phyloP scores from a whole-genome alignment of 208 protist genomes.

The Leishmania tropica region DNA sequence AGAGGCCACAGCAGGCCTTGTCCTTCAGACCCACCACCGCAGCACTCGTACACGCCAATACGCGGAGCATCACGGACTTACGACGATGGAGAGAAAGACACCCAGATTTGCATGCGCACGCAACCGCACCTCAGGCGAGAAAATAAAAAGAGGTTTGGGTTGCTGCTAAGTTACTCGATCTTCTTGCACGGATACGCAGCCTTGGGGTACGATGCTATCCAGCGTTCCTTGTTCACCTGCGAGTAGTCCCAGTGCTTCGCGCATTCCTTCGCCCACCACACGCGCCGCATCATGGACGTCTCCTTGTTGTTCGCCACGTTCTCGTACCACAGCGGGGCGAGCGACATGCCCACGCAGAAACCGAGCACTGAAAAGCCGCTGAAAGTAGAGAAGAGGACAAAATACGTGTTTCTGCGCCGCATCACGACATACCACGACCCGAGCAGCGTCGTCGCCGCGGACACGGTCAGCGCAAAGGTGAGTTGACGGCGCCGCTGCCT shows the following conservation, averaged over 20 bases:
- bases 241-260: slow-evolving; percentile 91
- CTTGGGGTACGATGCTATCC: slow-evolving; percentile 73
- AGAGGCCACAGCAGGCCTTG: neutral
- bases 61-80: neutral
- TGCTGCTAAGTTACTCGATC: slow-evolving; percentile 31
- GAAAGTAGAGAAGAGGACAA: slow-evolving; percentile 86
- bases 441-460: slow-evolving; percentile 45
- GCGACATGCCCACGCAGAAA: slow-evolving; percentile 74
- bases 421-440: slow-evolving; percentile 67
- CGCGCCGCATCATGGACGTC: slow-evolving; percentile 90
- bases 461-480: slow-evolving; percentile 51
- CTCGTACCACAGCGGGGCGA: slow-evolving; percentile 70
- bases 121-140: neutral
- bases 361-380: slow-evolving; percentile 80
- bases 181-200: slow-evolving; percentile 47
- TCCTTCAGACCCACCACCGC: neutral
- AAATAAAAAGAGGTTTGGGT: neutral
- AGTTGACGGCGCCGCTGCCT: slow-evolving; percentile 81
- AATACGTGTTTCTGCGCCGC: slow-evolving; percentile 74
- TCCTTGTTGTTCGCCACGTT: slow-evolving; percentile 89
- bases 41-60: neutral
- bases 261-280: slow-evolving; percentile 94
- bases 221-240: slow-evolving; percentile 62
- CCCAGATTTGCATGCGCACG: neutral
- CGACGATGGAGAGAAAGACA: neutral